Conservation (phyloP, 202 grass and related monocot genomes). For the Tripidium arundinaceum region DNA sequence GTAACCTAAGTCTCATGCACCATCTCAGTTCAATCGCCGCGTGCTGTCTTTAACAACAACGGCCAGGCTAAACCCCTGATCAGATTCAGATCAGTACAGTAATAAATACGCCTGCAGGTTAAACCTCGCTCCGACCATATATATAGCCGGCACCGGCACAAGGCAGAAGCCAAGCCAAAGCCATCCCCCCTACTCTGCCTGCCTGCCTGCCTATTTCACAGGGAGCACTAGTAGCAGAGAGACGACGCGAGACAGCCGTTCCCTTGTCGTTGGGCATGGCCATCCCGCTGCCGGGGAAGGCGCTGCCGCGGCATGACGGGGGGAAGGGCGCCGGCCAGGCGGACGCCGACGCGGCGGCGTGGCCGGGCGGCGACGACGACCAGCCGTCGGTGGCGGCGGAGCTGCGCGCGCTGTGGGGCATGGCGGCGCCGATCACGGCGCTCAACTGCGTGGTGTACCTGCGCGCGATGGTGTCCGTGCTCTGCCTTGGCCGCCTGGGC, state of each 20-base stretch:
- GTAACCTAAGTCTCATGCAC: too few species aligned
- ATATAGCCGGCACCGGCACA: background rate
- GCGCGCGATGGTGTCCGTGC: conserved; percentile 87
- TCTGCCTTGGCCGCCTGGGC: conserved; percentile 78
- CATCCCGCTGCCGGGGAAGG: conserved; percentile 32
- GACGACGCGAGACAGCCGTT: background rate
- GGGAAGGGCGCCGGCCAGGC: background rate
- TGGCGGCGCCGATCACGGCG: conserved; percentile 79
- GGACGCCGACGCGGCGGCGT: too few species aligned
- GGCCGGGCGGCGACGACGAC: background rate
- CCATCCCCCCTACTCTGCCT: background rate
- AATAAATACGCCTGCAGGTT: too few species aligned
- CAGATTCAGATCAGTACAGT: too few species aligned
- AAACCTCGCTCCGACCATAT: background rate
- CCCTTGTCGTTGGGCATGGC: conserved; percentile 19
- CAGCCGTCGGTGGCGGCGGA: conserved; percentile 37
- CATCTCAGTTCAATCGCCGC: too few species aligned
- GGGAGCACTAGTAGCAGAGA: background rate
- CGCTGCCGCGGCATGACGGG: background rate
- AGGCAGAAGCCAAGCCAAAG: background rate
- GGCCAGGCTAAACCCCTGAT: background rate
- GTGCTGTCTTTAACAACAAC: too few species aligned
- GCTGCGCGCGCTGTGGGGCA: conserved; percentile 61
- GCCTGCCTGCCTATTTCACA: conserved; percentile 13
- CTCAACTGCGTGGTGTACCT: conserved; percentile 91